These are phyloP conservation scores for Torulaspora quercuum DNA, from an alignment of 805 yeast genomes.

Conservation along the genomic window DNA sequence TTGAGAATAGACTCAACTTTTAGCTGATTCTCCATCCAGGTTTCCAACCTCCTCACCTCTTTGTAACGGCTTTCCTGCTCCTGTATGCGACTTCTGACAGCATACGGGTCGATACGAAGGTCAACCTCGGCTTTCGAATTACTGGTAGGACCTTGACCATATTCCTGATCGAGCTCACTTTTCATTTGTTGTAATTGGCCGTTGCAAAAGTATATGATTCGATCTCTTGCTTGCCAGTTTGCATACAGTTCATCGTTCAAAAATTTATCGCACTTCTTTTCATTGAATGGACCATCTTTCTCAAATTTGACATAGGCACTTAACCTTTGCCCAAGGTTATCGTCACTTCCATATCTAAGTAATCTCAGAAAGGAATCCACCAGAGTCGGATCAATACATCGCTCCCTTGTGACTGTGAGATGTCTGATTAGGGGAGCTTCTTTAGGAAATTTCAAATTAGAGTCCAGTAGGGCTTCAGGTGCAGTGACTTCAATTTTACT, in stretches of 20 bases:
- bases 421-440: conserved; percentile 14
- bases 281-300: conserved; percentile 14
- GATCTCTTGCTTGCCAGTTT: conserved; percentile 45
- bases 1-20: conserved; percentile 42
- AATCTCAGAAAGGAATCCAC: conserved; percentile 32
- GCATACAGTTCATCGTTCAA: conserved; percentile 41
- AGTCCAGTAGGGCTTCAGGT: conserved; percentile 17
- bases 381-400: conserved; percentile 33
- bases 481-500: conserved; percentile 11
- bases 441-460: conserved; percentile 20
- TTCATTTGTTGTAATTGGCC: conserved; percentile 33
- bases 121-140: conserved; percentile 25
- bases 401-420: conserved; percentile 27
- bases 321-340: conserved; percentile 43
- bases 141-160: conserved; percentile 21
- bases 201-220: conserved; percentile 44
- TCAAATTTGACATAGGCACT: conserved; percentile 39
- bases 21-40: conserved; percentile 42
- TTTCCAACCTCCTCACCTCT: conserved; percentile 32
- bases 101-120: conserved; percentile 50
- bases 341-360: conserved; percentile 42
- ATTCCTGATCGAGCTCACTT: conserved; percentile 31
- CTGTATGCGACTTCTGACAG: conserved; percentile 39
- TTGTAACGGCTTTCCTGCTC: conserved; percentile 31
- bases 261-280: conserved; percentile 37